phyloP scores from a whole-genome alignment of 108 stramenopile species.

The Nannochloropsis salina region DNA sequence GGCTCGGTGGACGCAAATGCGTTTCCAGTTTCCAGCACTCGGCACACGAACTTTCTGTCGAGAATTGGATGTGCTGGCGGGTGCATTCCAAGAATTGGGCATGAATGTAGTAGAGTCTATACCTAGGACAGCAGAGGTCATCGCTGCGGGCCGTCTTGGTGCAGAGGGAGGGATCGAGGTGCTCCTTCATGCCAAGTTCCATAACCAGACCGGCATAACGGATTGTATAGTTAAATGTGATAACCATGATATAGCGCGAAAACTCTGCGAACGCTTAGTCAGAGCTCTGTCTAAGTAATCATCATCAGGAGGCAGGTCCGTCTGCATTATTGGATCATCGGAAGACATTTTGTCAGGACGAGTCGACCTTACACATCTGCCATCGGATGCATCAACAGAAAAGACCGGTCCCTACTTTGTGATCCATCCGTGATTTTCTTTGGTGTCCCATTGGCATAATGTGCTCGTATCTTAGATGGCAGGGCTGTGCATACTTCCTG shows the following conservation, averaged over 20 bases:
- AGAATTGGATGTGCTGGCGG: conserved; percentile 13
- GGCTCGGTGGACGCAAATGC: not conserved
- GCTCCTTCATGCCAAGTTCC: not conserved
- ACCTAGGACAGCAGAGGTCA: not conserved
- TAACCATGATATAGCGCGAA: not conserved
- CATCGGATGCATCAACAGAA: no score
- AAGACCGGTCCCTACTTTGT: no score
- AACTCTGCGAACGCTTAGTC: not conserved
- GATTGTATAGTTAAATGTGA: conserved; percentile 16
- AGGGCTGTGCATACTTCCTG: no score
- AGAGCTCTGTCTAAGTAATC: not conserved
- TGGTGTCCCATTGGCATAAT: no score
- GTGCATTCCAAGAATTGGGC: not conserved
- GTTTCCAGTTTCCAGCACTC: not conserved
- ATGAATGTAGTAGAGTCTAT: not conserved
- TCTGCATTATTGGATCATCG: no score
- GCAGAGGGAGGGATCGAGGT: not conserved
- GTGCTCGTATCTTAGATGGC: no score
- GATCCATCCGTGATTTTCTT: no score
- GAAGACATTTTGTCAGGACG: no score
- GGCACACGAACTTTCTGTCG: not conserved
- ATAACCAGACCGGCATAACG: not conserved
- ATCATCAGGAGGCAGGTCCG: no score
- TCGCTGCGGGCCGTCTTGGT: not conserved
- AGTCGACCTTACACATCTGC: no score